These are phyloP conservation scores for Candida xyloterini DNA, from an alignment of 805 yeast genomes.

Conservation along the genomic window DNA sequence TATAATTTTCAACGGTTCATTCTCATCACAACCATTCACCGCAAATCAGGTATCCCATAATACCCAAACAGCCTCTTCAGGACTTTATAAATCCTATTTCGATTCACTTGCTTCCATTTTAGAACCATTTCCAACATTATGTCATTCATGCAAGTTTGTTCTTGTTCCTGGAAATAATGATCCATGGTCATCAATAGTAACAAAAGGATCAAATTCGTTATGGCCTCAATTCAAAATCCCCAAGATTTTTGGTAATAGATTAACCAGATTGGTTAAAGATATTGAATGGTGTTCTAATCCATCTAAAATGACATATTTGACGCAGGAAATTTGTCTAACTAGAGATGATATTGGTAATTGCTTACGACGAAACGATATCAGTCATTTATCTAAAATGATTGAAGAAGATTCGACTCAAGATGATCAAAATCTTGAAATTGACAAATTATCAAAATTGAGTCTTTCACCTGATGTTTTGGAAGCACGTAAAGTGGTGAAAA, in stretches of 20 bases:
- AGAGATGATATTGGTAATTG: constrained; percentile 73
- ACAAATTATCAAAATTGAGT: constrained; percentile 30
- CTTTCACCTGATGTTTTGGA: constrained; percentile 49
- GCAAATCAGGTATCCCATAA: constrained; percentile 50
- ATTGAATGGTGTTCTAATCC: constrained; percentile 73
- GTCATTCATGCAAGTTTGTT: constrained; percentile 53
- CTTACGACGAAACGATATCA: constrained; percentile 65
- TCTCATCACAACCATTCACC: constrained; percentile 61
- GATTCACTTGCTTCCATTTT: constrained; percentile 70
- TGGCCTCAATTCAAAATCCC: constrained; percentile 82
- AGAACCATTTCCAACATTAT: constrained; percentile 53
- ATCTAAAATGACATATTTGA: constrained; percentile 65
- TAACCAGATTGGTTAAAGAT: constrained; percentile 55
- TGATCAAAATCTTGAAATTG: constrained; percentile 27
- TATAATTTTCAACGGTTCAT: constrained; percentile 81
- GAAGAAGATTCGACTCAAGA: constrained; percentile 13
- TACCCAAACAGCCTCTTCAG: constrained; percentile 46
- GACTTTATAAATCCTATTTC: constrained; percentile 62
- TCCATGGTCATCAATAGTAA: constrained; percentile 80
- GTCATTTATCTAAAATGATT: constrained; percentile 40
- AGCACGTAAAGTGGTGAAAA: constrained; percentile 70
- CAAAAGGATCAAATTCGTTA: constrained; percentile 54
- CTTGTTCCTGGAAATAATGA: constrained; percentile 90
- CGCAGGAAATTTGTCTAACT: constrained; percentile 76
- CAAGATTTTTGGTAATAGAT: constrained; percentile 60